phyloP scores from a whole-genome alignment of 2,329 filamentous ascomycete species.

The Hypoxylon sp. region DNA sequence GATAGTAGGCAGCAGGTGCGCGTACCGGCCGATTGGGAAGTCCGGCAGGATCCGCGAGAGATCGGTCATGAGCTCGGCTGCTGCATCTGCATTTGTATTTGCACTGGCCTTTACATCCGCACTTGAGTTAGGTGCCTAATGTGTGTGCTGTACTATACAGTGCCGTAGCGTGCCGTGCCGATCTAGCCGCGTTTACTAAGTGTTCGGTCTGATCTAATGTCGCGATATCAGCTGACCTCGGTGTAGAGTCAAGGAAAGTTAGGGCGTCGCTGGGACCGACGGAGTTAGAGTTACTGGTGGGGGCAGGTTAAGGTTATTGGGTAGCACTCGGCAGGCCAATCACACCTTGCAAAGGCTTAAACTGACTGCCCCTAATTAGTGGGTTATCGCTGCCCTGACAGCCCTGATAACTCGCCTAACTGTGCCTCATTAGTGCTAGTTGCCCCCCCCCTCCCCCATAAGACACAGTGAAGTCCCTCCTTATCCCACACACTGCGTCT shows the following conservation, averaged over 20 bases:
- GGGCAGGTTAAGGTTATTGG: slow-evolving; percentile 27
- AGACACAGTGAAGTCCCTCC: background rate
- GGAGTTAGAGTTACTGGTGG: background rate
- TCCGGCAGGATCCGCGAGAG: slow-evolving; percentile 84
- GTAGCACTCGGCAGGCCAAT: slow-evolving; percentile 32
- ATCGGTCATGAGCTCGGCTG: slow-evolving; percentile 79
- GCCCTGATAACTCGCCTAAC: slow-evolving; percentile 39
- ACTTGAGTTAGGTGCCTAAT: background rate
- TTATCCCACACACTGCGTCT: background rate
- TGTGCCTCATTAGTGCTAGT: slow-evolving; percentile 38
- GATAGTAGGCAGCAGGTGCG: slow-evolving; percentile 82
- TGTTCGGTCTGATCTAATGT: slow-evolving; percentile 10
- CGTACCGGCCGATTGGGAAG: slow-evolving; percentile 80
- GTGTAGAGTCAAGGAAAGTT: slow-evolving; percentile 18
- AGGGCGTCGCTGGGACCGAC: background rate
- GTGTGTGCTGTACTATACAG: background rate
- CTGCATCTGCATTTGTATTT: slow-evolving; percentile 41
- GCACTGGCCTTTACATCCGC: slow-evolving; percentile 3
- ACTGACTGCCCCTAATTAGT: slow-evolving; percentile 30
- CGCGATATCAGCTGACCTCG: slow-evolving; percentile 43
- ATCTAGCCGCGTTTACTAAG: slow-evolving; percentile 12
- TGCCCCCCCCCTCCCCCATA: background rate
- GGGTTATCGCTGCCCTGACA: slow-evolving; percentile 12
- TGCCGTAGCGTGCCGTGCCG: slow-evolving; percentile 13
- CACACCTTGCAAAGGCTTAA: slow-evolving; percentile 27